phyloP scores from a whole-genome alignment of 2,329 filamentous ascomycete species.

The Knufia fluminis region DNA sequence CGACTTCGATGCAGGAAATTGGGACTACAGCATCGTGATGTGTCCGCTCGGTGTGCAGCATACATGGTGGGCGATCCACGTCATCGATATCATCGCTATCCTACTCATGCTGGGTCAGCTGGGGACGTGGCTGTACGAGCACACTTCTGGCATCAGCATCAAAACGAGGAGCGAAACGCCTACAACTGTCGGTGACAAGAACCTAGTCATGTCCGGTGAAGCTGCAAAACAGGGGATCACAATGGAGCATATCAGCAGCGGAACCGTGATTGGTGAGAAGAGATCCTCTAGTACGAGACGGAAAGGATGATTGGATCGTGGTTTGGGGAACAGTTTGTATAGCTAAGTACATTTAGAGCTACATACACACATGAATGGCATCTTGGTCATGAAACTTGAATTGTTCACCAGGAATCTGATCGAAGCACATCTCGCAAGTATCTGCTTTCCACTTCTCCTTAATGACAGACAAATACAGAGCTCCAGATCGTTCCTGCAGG shows the following conservation, averaged over 20 bases:
- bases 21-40: conserved; percentile 70
- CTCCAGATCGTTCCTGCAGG: too few relatives aligned
- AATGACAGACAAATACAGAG: too few relatives aligned
- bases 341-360: too few relatives aligned
- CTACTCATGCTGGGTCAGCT: neutral
- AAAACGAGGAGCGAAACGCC: neutral
- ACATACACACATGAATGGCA: too few relatives aligned
- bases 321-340: too few relatives aligned
- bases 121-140: neutral
- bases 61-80: conserved; percentile 86
- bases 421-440: too few relatives aligned
- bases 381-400: too few relatives aligned
- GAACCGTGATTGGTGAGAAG: neutral
- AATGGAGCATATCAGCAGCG: neutral
- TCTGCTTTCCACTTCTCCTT: too few relatives aligned
- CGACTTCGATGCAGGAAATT: conserved; percentile 60
- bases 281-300: neutral
- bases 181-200: too few relatives aligned
- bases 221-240: neutral
- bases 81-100: conserved; percentile 51
- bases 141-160: neutral
- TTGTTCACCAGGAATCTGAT: too few relatives aligned
- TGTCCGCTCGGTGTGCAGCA: conserved; percentile 80
- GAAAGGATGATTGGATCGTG: neutral
- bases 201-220: neutral